A percentile compares a stretch with the other conserved stretches of the same genome.
Conservation (phyloP, 352 stramenopile species). For the Phytophthora uliginosa region DNA sequence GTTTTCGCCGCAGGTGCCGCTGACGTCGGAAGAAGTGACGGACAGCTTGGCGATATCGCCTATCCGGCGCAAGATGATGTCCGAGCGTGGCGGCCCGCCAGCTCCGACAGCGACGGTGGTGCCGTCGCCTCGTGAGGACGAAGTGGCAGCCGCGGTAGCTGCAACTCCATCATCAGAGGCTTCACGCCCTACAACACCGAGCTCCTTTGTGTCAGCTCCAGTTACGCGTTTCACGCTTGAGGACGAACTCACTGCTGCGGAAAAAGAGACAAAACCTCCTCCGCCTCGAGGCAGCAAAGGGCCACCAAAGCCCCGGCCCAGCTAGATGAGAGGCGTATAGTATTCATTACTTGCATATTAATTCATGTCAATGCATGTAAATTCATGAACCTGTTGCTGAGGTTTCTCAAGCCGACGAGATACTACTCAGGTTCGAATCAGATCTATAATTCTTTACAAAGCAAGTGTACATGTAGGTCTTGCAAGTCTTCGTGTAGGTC, state of each 20-base stretch:
- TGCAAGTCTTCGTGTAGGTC: too few species aligned
- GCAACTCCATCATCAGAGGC: background rate
- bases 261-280: constrained; percentile 20
- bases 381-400: too few species aligned
- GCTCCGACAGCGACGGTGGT: constrained; percentile 25
- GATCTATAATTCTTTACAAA: too few species aligned
- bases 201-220: constrained; percentile 7
- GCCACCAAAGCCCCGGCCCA: background rate
- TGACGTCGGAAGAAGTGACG: constrained; percentile 4
- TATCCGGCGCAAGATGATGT: constrained; percentile 61
- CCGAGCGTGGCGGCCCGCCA: constrained; percentile 17
- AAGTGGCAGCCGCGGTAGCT: constrained; percentile 41
- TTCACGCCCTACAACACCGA: background rate
- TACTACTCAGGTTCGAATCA: too few species aligned
- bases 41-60: constrained; percentile 42
- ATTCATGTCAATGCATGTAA: too few species aligned
- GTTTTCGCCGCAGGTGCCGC: constrained; percentile 2
- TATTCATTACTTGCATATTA: too few species aligned
- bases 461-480: too few species aligned
- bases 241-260: constrained; percentile 22
- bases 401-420: too few species aligned
- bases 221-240: constrained; percentile 24
- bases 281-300: background rate
- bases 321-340: too few species aligned
- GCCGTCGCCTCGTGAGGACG: constrained; percentile 52